These are phyloP conservation scores for Dactylellina parvicollis DNA, from an alignment of 2,329 filamentous ascomycete species.

Conservation along the genomic window DNA sequence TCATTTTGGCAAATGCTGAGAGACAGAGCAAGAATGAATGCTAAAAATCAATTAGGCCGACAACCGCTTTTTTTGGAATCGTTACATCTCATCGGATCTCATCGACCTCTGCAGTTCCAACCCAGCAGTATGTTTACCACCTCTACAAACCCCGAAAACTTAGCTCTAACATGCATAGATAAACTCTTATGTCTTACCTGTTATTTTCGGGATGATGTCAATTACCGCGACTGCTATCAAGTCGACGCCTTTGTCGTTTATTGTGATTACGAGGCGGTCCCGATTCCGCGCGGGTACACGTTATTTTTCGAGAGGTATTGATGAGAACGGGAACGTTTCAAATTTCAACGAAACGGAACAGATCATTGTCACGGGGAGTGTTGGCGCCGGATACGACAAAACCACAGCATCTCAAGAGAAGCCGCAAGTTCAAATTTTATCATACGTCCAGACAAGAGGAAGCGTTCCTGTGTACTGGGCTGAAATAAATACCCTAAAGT, in stretches of 20 bases:
- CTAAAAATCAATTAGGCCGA: slow-evolving; percentile 68
- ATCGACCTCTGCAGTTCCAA: slow-evolving; percentile 79
- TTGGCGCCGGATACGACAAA: slow-evolving; percentile 67
- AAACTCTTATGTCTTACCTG: slow-evolving; percentile 92
- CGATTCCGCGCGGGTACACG: slow-evolving; percentile 88
- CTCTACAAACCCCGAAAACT: neutral
- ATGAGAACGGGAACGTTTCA: slow-evolving; percentile 92
- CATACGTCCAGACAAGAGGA: slow-evolving; percentile 95
- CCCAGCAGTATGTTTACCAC: slow-evolving; percentile 54
- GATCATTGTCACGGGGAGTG: slow-evolving; percentile 86
- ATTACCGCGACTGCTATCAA: slow-evolving; percentile 89
- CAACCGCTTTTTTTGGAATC: slow-evolving; percentile 99
- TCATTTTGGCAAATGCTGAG: neutral
- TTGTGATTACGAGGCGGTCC: slow-evolving; percentile 87
- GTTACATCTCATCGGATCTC: slow-evolving; percentile 87
- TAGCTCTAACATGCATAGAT: slow-evolving; percentile 60
- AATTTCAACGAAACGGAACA: slow-evolving; percentile 99
- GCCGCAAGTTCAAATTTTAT: slow-evolving; percentile 85
- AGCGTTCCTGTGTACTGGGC: slow-evolving; percentile 97
- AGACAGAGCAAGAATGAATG: no score
- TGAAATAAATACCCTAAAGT: slow-evolving; percentile 91
- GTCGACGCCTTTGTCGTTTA: slow-evolving; percentile 81
- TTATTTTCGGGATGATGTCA: slow-evolving; percentile 96
- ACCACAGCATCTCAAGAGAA: slow-evolving; percentile 62
- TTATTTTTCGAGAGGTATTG: slow-evolving; percentile 93